Evolutionary conservation across 257 asterid genomes (phyloP), one percentile per base, ranked within the genome.

Genomic region (Anisodus acutangulus): DNA sequence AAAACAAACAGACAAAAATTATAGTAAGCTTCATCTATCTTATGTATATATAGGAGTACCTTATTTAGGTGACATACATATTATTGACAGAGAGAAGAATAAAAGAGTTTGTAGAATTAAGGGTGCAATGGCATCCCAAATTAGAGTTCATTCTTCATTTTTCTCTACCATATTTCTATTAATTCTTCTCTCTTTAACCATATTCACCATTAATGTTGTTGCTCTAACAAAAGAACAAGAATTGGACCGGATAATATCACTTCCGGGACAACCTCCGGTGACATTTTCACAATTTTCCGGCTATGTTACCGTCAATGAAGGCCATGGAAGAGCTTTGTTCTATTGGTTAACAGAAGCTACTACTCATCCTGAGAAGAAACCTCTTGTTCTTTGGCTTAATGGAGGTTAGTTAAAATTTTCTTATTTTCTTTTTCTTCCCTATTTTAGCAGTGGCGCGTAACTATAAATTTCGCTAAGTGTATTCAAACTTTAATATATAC

Each of bases 211-310:
- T 39, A 81, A 83, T 55, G 35, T 31, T 31, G 35, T 31, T 31
- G 85, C 84, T 6, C 60, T 64, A 49, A 82, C 88, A 3, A 43
- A 79, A 81, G 88, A 92, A 80, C 97, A 95, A 86, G 95, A 93
- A 47, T 4, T 79, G 68, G 98, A 95, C 81, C 87, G 93, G 0
- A 88, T 95, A 39, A 7, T 87, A 5, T 78, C 80, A 12, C 95
- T 95, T 22, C 98, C 98, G 0, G 98, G 96, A n/a, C 98, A 95
- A 85, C 98, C 98, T 6, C 85, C 86, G 87, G 98, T 92, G 64
- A 78, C 43, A 0, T 95, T 95, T 83, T 87, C 91, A 12, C 98
- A 95, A 37, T 93, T 89, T 68, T 94, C 98, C 59, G 98, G 98
- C 53, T 93, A 95, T 26, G 92, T 95, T 3, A 88, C 94, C 17